Percentiles rank a stretch among this genome's conserved stretches.
Evolutionary conservation across 352 stramenopile species (phyloP).

Genomic region (Globisporangium cederbergense): DNA sequence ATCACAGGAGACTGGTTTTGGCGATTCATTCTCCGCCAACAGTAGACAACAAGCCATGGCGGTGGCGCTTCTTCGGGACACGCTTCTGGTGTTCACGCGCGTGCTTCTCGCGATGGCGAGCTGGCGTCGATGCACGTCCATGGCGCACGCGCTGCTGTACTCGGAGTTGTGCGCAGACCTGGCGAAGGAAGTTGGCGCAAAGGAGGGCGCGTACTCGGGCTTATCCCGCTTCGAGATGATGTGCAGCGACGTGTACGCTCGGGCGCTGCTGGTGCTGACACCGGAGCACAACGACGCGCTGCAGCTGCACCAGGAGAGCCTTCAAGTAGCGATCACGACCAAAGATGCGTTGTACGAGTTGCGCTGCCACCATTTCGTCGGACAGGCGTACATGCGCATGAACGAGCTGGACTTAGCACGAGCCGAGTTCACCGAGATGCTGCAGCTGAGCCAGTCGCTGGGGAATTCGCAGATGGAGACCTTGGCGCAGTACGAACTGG

Average conservation of each 20-base stretch:
- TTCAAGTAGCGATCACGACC: constrained; percentile 32
- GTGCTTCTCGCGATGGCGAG: constrained; percentile 39
- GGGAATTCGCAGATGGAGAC: constrained; percentile 41
- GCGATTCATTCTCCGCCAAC: not conserved
- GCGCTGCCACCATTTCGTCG: constrained; percentile 36
- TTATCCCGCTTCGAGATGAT: constrained; percentile 41
- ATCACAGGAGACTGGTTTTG: not conserved
- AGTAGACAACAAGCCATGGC: constrained; percentile 5
- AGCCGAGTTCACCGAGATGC: constrained; percentile 36
- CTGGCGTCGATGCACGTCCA: constrained; percentile 42
- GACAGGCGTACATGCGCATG: constrained; percentile 29
- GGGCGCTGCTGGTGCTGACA: constrained; percentile 32
- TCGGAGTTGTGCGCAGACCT: constrained; percentile 45
- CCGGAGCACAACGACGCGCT: constrained; percentile 36
- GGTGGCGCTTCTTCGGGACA: constrained; percentile 30
- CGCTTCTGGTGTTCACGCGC: constrained; percentile 38
- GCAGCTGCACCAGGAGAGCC: constrained; percentile 40
- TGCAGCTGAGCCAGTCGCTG: constrained; percentile 32
- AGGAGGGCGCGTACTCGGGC: not conserved
- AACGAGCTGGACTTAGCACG: constrained; percentile 36
- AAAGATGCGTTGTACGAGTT: constrained; percentile 44
- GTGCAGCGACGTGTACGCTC: constrained; percentile 37
- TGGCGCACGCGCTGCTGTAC: constrained; percentile 34
- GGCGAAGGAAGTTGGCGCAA: constrained; percentile 25
- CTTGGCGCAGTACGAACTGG: constrained; percentile 48